These are phyloP conservation scores for Phytophthora tentaculata DNA, from an alignment of 352 stramenopile genomes.

Conservation along the genomic window DNA sequence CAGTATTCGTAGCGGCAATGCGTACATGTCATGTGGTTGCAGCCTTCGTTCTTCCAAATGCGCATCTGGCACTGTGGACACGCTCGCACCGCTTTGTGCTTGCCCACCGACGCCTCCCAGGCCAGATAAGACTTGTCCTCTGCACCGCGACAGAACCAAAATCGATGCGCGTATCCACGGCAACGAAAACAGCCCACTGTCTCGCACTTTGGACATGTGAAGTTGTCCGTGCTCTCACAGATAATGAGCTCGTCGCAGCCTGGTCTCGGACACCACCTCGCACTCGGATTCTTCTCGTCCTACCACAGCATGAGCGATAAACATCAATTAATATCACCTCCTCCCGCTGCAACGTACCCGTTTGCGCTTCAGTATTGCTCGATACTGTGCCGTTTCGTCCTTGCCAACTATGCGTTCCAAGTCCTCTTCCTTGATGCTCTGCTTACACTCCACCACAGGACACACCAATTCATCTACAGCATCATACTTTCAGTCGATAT, in stretches of 20 bases:
- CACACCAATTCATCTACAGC: slow-evolving; percentile 69
- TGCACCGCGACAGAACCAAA: slow-evolving; percentile 59
- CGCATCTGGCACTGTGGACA: slow-evolving; percentile 71
- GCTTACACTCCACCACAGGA: slow-evolving; percentile 59
- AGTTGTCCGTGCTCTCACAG: slow-evolving; percentile 51
- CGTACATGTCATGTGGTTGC: slow-evolving; percentile 80
- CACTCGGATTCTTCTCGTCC: slow-evolving; percentile 80
- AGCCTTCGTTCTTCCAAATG: slow-evolving; percentile 82
- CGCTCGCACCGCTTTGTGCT: slow-evolving; percentile 52
- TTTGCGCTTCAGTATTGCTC: slow-evolving; percentile 54
- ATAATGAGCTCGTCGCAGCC: slow-evolving; percentile 74
- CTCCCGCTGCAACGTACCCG: slow-evolving; percentile 38
- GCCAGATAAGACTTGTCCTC: slow-evolving; percentile 61
- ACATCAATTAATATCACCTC: background rate
- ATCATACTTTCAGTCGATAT: slow-evolving; percentile 7
- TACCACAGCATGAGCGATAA: slow-evolving; percentile 16
- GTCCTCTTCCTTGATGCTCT: slow-evolving; percentile 45
- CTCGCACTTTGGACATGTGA: slow-evolving; percentile 67
- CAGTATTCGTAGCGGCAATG: slow-evolving; percentile 71
- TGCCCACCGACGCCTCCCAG: slow-evolving; percentile 70
- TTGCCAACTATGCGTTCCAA: slow-evolving; percentile 40
- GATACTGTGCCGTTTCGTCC: slow-evolving; percentile 34
- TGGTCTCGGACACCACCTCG: slow-evolving; percentile 65
- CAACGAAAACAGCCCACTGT: slow-evolving; percentile 69
- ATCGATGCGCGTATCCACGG: slow-evolving; percentile 55